Conservation (phyloP, 148 eudicot genomes). For the Vaccinium darrowii region DNA sequence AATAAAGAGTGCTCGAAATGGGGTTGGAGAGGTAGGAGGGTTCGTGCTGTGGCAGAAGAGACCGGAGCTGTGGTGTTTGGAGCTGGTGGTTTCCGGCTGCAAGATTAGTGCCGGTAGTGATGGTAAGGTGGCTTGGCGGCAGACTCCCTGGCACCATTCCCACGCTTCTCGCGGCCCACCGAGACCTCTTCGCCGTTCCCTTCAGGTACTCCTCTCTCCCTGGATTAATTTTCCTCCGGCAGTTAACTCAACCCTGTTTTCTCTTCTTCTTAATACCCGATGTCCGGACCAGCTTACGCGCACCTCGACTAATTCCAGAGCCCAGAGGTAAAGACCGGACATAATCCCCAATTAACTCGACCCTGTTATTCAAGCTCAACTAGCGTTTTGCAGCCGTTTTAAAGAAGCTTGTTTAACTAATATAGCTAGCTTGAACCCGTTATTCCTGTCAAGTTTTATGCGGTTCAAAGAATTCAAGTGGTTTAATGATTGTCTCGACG, state of each 20-base stretch:
- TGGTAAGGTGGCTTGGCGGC: slow-evolving; percentile 96
- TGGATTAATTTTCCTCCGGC: background rate
- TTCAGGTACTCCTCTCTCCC: slow-evolving; percentile 54
- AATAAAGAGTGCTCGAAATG: slow-evolving; percentile 46
- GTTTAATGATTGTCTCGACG: background rate
- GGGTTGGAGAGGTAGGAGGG: slow-evolving; percentile 75
- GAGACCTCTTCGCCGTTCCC: slow-evolving; percentile 82
- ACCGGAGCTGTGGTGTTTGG: slow-evolving; percentile 87
- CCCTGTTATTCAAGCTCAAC: background rate
- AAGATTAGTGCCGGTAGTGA: slow-evolving; percentile 95
- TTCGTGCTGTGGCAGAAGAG: slow-evolving; percentile 87
- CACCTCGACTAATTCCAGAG: no score
- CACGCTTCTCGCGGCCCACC: slow-evolving; percentile 94
- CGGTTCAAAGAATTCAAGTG: no score
- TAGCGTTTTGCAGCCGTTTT: no score
- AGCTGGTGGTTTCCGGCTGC: slow-evolving; percentile 74
- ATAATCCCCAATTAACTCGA: no score
- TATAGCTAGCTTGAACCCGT: no score
- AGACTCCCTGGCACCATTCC: slow-evolving; percentile 89
- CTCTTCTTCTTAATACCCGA: no score
- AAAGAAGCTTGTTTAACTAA: no score
- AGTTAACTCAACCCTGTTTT: no score
- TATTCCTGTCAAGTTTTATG: no score
- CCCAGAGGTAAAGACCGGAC: no score
- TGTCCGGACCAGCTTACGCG: no score